These are phyloP conservation scores for Mesembryanthemum crystallinum DNA, from an alignment of 148 eudicot genomes.

Conservation along the genomic window DNA sequence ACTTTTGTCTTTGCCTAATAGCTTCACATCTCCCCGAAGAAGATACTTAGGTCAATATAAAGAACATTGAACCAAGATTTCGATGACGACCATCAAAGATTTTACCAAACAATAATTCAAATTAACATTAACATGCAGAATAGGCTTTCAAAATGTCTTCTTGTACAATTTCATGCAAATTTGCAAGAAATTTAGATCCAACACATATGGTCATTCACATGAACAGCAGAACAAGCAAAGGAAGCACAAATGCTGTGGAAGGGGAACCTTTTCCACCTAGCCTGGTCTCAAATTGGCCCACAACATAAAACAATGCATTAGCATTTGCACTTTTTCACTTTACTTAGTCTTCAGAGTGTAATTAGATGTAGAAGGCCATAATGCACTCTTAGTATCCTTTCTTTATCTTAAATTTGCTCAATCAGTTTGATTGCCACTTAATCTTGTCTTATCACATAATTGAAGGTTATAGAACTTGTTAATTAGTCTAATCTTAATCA, in stretches of 20 bases:
- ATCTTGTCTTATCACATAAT: slow-evolving; percentile 13
- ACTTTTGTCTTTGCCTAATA: no score
- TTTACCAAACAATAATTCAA: no score
- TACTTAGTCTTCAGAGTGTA: slow-evolving; percentile 9
- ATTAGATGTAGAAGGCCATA: slow-evolving; percentile 8
- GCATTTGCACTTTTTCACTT: slow-evolving; percentile 21
- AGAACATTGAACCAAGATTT: no score
- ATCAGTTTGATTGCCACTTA: slow-evolving; percentile 1
- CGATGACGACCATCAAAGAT: no score
- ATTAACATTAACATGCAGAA: no score
- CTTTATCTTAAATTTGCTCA: background rate
- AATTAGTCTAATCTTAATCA: slow-evolving; percentile 13
- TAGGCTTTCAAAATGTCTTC: no score
- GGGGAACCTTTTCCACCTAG: slow-evolving; percentile 16
- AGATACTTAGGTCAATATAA: no score
- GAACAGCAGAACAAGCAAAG: background rate
- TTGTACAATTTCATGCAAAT: no score
- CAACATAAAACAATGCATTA: background rate
- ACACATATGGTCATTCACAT: background rate
- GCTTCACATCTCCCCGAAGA: no score
- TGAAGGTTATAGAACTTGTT: slow-evolving; percentile 19
- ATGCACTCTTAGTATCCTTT: background rate
- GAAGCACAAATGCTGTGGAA: background rate
- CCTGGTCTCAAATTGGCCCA: slow-evolving; percentile 9
- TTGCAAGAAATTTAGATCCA: no score